Percentiles rank a stretch among this genome's conserved stretches.
Evolutionary conservation across 2,329 filamentous ascomycete genomes (phyloP).

Genomic region (Conoideocrella luteorostrata): DNA sequence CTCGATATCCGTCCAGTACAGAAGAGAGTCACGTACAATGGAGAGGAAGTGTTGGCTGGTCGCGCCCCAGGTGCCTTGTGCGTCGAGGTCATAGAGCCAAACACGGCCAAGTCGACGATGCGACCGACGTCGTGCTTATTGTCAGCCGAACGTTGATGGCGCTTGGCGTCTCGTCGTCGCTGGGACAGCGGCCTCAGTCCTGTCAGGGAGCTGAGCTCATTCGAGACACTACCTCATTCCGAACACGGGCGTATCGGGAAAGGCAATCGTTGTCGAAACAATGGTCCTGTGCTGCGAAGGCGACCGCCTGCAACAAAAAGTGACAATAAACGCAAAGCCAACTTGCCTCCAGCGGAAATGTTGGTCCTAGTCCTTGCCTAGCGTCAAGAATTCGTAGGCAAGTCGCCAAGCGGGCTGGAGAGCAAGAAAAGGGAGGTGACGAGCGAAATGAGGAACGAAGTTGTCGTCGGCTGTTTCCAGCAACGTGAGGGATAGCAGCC

Average conservation of each 20-base stretch:
- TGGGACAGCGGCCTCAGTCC: slow-evolving; percentile 43
- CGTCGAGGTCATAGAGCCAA: slow-evolving; percentile 33
- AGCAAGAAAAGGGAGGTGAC: background rate
- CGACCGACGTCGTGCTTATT: slow-evolving; percentile 15
- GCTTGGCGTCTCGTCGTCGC: slow-evolving; percentile 17
- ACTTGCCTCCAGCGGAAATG: background rate
- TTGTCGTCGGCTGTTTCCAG: slow-evolving; percentile 8
- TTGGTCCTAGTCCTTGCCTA: background rate
- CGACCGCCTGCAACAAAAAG: no score
- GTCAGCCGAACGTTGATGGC: slow-evolving; percentile 14
- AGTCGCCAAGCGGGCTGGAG: background rate
- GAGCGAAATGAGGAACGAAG: slow-evolving; percentile 4
- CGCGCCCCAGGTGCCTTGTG: slow-evolving; percentile 51
- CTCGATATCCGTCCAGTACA: no score
- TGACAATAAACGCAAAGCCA: background rate
- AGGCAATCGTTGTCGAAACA: slow-evolving; percentile 9
- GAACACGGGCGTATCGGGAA: slow-evolving; percentile 16
- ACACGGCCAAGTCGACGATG: slow-evolving; percentile 13
- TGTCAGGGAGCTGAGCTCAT: slow-evolving; percentile 53
- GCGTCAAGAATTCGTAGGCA: background rate
- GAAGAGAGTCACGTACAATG: slow-evolving; percentile 37
- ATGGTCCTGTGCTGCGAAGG: no score
- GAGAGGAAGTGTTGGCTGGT: slow-evolving; percentile 50
- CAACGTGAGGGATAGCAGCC: slow-evolving; percentile 5
- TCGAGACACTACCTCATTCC: slow-evolving; percentile 54